These are phyloP conservation scores for Kentomonas sorsogonicus DNA, from an alignment of 208 protist species.

Conservation along the genomic window DNA sequence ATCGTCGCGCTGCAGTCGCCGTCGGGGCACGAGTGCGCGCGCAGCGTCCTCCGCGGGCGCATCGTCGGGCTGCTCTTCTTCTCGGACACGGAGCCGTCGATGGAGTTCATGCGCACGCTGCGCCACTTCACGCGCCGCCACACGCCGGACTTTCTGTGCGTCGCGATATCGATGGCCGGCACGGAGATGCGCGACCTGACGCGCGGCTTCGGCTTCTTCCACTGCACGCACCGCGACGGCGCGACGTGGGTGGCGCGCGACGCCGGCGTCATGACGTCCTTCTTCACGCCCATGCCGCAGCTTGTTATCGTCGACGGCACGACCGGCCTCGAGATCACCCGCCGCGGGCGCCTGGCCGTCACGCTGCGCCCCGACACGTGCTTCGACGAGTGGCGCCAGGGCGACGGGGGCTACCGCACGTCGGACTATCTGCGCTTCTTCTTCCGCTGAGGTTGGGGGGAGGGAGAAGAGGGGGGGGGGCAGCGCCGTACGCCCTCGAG, in stretches of 20 bases:
- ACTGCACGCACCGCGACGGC: slow-evolving; percentile 67
- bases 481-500: no score
- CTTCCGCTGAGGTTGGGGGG: slow-evolving; percentile 16
- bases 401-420: slow-evolving; percentile 26
- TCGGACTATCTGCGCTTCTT: slow-evolving; percentile 33
- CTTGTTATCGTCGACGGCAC: slow-evolving; percentile 64
- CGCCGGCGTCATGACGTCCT: slow-evolving; percentile 40
- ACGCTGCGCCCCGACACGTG: slow-evolving; percentile 51
- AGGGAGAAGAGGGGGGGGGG: not conserved
- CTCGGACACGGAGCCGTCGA: slow-evolving; percentile 60
- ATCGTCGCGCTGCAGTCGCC: slow-evolving; percentile 41
- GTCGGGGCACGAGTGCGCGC: slow-evolving; percentile 31
- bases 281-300: slow-evolving; percentile 47
- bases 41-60: slow-evolving; percentile 59
- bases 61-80: slow-evolving; percentile 80
- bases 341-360: slow-evolving; percentile 64
- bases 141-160: slow-evolving; percentile 67
- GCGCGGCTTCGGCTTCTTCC: slow-evolving; percentile 69
- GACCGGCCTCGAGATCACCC: slow-evolving; percentile 52
- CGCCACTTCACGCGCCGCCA: slow-evolving; percentile 41
- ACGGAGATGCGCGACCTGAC: slow-evolving; percentile 73
- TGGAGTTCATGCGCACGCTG: slow-evolving; percentile 60
- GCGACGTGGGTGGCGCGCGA: slow-evolving; percentile 71
- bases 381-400: slow-evolving; percentile 50
- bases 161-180: slow-evolving; percentile 47